Evolutionary conservation across 768 basidiomycete genomes (phyloP).

Genomic region (Suillus paluster): DNA sequence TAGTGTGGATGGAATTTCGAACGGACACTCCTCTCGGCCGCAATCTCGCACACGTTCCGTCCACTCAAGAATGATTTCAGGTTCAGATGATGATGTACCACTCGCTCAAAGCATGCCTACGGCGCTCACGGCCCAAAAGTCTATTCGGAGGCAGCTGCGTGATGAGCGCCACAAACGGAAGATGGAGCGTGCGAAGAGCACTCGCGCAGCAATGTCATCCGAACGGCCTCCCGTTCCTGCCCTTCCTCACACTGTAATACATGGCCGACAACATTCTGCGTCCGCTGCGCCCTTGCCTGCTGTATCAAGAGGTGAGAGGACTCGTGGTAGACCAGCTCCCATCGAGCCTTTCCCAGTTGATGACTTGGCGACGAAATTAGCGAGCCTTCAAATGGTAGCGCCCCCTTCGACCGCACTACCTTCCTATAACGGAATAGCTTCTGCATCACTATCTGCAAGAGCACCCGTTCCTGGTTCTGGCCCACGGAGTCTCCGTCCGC

Average conservation of each 20-base stretch:
- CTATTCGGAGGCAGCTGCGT: constrained; percentile 72
- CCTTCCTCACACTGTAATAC: constrained; percentile 26
- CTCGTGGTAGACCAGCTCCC: constrained; percentile 46
- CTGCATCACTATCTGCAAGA: constrained; percentile 16
- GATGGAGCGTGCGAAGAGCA: constrained; percentile 46
- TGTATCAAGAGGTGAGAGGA: constrained; percentile 42
- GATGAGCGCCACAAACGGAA: constrained; percentile 68
- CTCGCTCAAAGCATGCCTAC: constrained; percentile 83
- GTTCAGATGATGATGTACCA: constrained; percentile 78
- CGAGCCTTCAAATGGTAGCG: constrained; percentile 48
- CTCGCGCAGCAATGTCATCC: constrained; percentile 24
- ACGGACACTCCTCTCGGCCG: constrained; percentile 23
- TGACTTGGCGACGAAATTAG: constrained; percentile 62
- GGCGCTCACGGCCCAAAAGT: constrained; percentile 80
- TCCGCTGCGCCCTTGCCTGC: constrained; percentile 28
- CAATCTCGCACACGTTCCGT: constrained; percentile 27
- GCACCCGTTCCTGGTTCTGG: constrained; percentile 14
- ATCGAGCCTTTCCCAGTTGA: constrained; percentile 52
- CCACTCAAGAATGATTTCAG: constrained; percentile 21
- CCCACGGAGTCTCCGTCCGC: constrained; percentile 29
- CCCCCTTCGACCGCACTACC: constrained; percentile 18
- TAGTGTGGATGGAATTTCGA: constrained; percentile 43
- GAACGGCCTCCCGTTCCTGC: constrained; percentile 21
- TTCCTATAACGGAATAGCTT: constrained; percentile 15
- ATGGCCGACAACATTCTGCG: constrained; percentile 36